A percentile compares a stretch with the other conserved stretches of the same genome.
phyloP scores from a whole-genome alignment of 2,329 filamentous ascomycete species.

The Triangularia setosa region DNA sequence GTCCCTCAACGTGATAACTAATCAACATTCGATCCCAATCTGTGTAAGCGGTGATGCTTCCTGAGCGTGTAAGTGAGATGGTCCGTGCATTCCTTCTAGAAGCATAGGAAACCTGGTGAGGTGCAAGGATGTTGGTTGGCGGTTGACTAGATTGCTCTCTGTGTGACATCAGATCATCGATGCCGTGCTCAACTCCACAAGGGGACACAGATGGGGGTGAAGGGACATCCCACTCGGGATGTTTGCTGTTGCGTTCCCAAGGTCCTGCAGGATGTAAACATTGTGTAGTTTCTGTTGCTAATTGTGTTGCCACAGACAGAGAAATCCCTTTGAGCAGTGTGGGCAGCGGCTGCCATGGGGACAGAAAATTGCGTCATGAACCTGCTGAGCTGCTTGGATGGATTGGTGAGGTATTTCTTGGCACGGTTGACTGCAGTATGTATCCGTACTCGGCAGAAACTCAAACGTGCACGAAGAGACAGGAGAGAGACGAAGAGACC shows the following conservation, averaged over 20 bases:
- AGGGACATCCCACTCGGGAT: background rate
- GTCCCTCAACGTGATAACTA: background rate
- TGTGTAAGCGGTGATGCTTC: background rate
- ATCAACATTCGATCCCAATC: background rate
- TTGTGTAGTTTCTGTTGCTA: background rate
- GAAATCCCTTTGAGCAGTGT: background rate
- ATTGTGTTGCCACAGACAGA: background rate
- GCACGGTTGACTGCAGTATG: background rate
- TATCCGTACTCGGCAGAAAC: background rate
- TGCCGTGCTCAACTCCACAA: background rate
- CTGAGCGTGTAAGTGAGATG: background rate
- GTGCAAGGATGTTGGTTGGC: background rate
- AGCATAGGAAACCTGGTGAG: background rate
- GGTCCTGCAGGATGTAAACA: background rate
- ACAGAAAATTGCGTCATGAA: background rate
- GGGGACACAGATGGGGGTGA: background rate
- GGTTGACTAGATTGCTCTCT: background rate
- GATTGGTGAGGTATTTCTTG: background rate
- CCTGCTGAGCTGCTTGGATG: background rate
- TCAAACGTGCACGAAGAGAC: background rate
- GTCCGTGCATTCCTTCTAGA: background rate
- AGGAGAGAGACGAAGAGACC: background rate
- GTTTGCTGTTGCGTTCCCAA: background rate
- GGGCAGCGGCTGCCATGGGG: background rate
- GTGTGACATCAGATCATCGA: background rate